These are phyloP conservation scores for Priceomyces haplophilus DNA, from an alignment of 805 yeast species.

Conservation along the genomic window DNA sequence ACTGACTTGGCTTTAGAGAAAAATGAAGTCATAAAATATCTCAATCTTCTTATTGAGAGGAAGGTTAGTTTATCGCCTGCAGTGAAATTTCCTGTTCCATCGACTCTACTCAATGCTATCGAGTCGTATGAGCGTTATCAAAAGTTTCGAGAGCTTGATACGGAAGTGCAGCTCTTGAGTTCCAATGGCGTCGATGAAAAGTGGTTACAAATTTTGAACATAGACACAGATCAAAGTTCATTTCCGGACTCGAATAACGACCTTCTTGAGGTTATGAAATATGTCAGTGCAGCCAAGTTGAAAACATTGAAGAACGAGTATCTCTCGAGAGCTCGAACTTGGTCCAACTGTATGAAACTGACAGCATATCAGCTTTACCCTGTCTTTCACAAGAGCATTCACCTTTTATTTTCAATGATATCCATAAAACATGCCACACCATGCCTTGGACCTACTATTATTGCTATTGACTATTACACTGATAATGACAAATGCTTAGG, in stretches of 20 bases:
- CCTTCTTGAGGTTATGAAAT: constrained; percentile 35
- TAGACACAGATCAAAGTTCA: constrained; percentile 22
- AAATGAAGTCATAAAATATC: constrained; percentile 33
- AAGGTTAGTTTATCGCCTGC: constrained; percentile 82
- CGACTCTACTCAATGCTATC: constrained; percentile 53
- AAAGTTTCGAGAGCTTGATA: constrained; percentile 17
- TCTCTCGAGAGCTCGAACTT: constrained; percentile 44
- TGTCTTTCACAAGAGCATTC: constrained; percentile 68
- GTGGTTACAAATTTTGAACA: constrained; percentile 24
- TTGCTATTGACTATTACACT: constrained; percentile 82
- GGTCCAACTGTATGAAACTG: constrained; percentile 38
- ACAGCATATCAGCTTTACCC: constrained; percentile 42
- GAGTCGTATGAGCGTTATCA: constrained; percentile 43
- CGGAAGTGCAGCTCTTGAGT: constrained; percentile 16
- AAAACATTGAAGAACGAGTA: constrained; percentile 52
- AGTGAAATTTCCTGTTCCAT: constrained; percentile 70
- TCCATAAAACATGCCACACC: constrained; percentile 85
- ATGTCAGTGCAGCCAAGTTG: constrained; percentile 31
- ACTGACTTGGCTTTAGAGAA: constrained; percentile 19
- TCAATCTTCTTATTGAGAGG: constrained; percentile 43
- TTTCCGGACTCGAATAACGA: constrained; percentile 40
- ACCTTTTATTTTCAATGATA: constrained; percentile 76
- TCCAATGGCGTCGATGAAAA: constrained; percentile 25
- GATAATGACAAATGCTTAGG: constrained; percentile 91
- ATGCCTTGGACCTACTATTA: constrained; percentile 86